These are phyloP conservation scores for Acephala macrosclerotiorum DNA, from an alignment of 2,329 filamentous ascomycete genomes.

Conservation along the genomic window DNA sequence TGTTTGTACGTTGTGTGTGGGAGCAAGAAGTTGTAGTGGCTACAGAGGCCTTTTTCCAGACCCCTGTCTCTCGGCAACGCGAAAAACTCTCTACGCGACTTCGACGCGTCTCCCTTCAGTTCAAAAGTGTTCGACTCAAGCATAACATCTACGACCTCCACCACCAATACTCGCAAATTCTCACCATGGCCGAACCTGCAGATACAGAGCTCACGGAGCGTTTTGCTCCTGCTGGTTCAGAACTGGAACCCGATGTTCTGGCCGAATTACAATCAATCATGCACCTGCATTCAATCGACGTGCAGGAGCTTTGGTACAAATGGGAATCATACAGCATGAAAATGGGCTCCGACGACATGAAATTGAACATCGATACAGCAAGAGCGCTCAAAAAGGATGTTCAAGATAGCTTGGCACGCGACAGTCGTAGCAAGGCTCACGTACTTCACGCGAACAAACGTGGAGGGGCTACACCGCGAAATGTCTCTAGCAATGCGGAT, in stretches of 20 bases:
- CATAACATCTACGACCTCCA: not conserved
- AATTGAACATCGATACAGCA: conserved; percentile 72
- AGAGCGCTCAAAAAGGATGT: conserved; percentile 86
- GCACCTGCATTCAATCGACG: conserved; percentile 79
- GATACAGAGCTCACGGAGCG: conserved; percentile 27
- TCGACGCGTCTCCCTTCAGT: conserved; percentile 1
- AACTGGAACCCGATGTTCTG: conserved; percentile 78
- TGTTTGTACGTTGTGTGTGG: not conserved
- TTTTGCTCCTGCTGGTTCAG: conserved; percentile 36
- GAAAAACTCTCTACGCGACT: not conserved
- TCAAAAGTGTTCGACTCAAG: not conserved
- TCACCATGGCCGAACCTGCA: conserved; percentile 18
- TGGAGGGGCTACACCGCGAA: conserved; percentile 65
- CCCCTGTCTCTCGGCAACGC: not conserved
- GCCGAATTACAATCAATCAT: conserved; percentile 86
- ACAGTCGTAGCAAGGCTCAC: conserved; percentile 71
- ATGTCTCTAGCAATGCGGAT: conserved; percentile 63
- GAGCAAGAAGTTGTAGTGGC: not conserved
- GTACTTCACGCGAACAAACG: conserved; percentile 67
- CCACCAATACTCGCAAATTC: not conserved
- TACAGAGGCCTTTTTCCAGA: not conserved
- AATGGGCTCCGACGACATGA: conserved; percentile 83
- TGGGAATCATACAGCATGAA: conserved; percentile 99
- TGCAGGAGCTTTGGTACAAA: conserved; percentile 94
- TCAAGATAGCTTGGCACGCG: conserved; percentile 83